Evolutionary conservation across 805 yeast species (phyloP).

Genomic region (Lipomyces sp.): DNA sequence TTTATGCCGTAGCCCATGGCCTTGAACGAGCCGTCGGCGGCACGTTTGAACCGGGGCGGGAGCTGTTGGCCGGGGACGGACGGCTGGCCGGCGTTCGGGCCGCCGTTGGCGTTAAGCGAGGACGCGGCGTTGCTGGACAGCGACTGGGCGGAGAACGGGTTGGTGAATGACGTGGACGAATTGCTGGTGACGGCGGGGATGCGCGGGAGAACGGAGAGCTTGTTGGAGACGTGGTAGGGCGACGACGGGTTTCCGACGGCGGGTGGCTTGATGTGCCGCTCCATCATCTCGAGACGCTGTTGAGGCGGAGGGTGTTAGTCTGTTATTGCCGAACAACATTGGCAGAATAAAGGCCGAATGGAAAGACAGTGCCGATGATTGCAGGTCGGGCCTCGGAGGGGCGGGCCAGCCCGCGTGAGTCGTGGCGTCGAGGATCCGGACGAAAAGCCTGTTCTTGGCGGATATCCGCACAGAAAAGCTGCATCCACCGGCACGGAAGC

Average conservation of each 20-base stretch:
- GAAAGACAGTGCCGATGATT: too few species aligned
- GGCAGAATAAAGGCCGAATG: too few species aligned
- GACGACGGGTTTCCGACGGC: slow-evolving; percentile 18
- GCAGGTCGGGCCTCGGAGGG: too few species aligned
- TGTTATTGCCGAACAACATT: too few species aligned
- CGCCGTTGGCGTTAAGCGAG: background rate
- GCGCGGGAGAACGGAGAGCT: slow-evolving; percentile 14
- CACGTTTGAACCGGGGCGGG: slow-evolving; percentile 15
- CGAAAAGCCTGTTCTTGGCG: too few species aligned
- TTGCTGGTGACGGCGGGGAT: slow-evolving; percentile 3
- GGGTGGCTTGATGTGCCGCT: slow-evolving; percentile 29
- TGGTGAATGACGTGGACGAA: background rate
- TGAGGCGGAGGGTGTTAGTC: background rate
- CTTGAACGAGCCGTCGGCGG: slow-evolving; percentile 23
- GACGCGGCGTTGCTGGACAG: background rate
- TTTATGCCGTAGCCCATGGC: background rate
- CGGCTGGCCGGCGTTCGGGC: background rate
- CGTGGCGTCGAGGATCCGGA: too few species aligned
- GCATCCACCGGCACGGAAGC: too few species aligned
- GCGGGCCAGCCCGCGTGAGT: too few species aligned
- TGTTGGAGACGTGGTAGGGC: slow-evolving; percentile 21
- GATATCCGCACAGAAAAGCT: too few species aligned
- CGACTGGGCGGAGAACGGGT: background rate
- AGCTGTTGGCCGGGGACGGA: background rate
- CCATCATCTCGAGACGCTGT: slow-evolving; percentile 30